A percentile compares a stretch with the other conserved stretches of the same genome.
These are phyloP conservation scores for Fusarium xylarioides DNA, from an alignment of 2,329 filamentous ascomycete species.

Conservation along the genomic window DNA sequence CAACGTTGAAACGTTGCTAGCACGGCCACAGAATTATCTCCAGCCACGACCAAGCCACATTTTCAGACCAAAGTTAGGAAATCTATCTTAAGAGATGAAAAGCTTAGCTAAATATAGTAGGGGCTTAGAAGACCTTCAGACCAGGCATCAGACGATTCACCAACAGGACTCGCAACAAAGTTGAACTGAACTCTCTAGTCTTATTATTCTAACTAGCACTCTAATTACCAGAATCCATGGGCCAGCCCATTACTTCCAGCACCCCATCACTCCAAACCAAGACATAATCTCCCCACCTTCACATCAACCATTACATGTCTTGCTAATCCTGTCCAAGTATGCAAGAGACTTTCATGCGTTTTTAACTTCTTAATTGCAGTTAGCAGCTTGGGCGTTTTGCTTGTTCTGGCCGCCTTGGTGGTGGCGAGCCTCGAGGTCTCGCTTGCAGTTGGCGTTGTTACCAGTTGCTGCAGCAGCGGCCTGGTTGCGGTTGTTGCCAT, in stretches of 20 bases:
- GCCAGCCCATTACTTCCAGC: neutral
- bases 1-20: neutral
- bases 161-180: fast-evolving
- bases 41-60: neutral
- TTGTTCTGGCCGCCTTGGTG: slow-evolving; percentile 7
- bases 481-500: neutral
- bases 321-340: fast-evolving
- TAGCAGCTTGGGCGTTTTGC: neutral
- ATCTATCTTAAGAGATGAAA: no score
- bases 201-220: neutral
- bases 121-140: neutral
- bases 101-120: no score
- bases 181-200: neutral
- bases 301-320: neutral
- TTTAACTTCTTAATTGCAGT: slow-evolving; percentile 1
- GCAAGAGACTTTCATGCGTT: neutral
- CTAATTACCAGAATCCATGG: neutral
- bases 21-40: neutral
- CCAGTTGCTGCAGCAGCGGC: neutral
- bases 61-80: neutral
- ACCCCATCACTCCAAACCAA: neutral
- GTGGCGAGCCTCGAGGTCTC: slow-evolving; percentile 1
- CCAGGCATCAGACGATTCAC: fast-evolving
- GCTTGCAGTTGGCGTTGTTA: neutral
- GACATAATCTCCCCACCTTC: neutral